Conservation (phyloP, 345 rosid genomes). For the Lepidium didymum region DNA sequence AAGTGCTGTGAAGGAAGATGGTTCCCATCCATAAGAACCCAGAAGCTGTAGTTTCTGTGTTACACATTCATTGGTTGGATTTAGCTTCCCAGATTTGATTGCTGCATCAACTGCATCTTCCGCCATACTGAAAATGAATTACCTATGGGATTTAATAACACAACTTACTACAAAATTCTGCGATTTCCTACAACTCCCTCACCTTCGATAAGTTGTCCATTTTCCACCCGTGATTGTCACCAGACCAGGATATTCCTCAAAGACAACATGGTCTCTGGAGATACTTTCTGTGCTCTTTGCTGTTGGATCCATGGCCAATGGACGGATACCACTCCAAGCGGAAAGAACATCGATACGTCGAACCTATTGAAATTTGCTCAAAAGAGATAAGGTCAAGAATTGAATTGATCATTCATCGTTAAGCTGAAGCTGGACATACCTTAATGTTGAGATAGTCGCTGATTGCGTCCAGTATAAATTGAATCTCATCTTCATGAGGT, state of each 20-base stretch:
- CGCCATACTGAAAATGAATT: conserved; percentile 78
- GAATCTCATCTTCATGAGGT: conserved; percentile 96
- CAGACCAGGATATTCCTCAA: conserved; percentile 85
- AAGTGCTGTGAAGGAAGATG: conserved; percentile 70
- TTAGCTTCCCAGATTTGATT: conserved; percentile 73
- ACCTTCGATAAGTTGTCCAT: conserved; percentile 98
- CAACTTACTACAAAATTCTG: not conserved
- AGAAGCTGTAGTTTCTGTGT: conserved; percentile 57
- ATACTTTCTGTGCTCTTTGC: conserved; percentile 93
- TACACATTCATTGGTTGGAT: conserved; percentile 53
- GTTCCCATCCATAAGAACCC: conserved; percentile 94
- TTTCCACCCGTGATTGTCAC: conserved; percentile 99
- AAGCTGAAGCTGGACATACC: conserved; percentile 35
- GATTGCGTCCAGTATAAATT: conserved; percentile 92
- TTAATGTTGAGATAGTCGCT: conserved; percentile 80
- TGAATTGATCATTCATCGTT: not conserved
- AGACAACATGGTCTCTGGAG: conserved; percentile 92
- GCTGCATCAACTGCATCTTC: conserved; percentile 96
- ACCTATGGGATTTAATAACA: not conserved
- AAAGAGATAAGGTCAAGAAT: not conserved
- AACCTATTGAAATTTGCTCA: conserved; percentile 39
- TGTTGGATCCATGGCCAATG: conserved; percentile 80
- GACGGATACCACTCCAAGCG: conserved; percentile 99
- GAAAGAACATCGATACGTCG: conserved; percentile 93
- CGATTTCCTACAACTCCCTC: not conserved